These are phyloP conservation scores for Suillus variegatus DNA, from an alignment of 768 basidiomycete genomes.

Conservation along the genomic window DNA sequence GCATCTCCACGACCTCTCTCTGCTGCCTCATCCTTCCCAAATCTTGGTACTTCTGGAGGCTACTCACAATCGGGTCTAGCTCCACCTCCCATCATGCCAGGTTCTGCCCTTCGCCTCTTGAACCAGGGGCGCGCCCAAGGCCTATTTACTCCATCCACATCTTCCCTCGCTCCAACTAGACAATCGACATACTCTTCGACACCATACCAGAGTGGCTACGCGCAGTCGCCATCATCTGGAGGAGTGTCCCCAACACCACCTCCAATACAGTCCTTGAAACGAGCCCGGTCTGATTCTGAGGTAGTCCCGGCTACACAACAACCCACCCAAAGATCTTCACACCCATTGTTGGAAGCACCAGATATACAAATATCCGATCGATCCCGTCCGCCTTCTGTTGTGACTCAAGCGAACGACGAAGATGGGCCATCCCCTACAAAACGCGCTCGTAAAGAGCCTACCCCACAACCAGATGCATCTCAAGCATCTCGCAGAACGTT, in stretches of 20 bases:
- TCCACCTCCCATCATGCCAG: conserved; percentile 85
- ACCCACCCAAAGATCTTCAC: conserved; percentile 20
- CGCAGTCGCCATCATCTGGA: conserved; percentile 45
- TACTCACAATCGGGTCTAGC: conserved; percentile 62
- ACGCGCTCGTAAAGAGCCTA: conserved; percentile 61
- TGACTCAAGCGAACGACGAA: conserved; percentile 52
- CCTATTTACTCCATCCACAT: conserved; percentile 83
- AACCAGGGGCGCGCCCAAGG: conserved; percentile 88
- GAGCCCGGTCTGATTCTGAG: conserved; percentile 70
- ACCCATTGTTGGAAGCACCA: conserved; percentile 33
- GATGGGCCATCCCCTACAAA: conserved; percentile 73
- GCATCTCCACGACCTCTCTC: conserved; percentile 66
- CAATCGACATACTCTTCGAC: conserved; percentile 56
- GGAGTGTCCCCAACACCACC: conserved; percentile 51
- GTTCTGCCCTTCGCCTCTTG: conserved; percentile 79
- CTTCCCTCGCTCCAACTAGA: conserved; percentile 48
- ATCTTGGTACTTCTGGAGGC: conserved; percentile 40
- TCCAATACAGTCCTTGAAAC: conserved; percentile 52
- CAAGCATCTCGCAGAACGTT: conserved; percentile 15
- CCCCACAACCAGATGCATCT: conserved; percentile 35
- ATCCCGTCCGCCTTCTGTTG: conserved; percentile 52
- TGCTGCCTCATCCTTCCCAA: conserved; percentile 67
- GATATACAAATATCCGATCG: conserved; percentile 51
- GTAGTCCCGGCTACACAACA: conserved; percentile 30
- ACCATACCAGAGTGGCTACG: conserved; percentile 46